Base-by-base conservation (phyloP, 495 filamentous ascomycete species). In the Daldinia grandis region DNA sequence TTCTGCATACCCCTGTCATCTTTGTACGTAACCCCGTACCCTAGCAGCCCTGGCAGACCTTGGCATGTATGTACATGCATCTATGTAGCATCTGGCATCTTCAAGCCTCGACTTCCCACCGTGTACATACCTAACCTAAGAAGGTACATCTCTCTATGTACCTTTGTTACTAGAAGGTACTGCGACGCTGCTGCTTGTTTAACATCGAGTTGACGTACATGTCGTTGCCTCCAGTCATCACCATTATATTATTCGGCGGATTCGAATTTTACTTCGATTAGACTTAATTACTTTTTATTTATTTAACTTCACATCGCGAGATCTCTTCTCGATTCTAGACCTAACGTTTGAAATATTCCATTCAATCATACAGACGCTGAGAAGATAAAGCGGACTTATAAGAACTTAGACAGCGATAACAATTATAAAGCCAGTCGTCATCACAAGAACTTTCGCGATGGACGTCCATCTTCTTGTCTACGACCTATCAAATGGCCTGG, bases 401-500 rank as follows among this genome's bases (percentile, higher is more conserved):
- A 35, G 25, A 50, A 17, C 30, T 49, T 44, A 37, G 38, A 35
- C 25, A 28, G 37, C 30, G 27, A 50, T 55, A 37, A 35, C 37
- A 21, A 33, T 25, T 40, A 40, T 56, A 54, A 24, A 47, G 15
- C 35, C 6, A 44, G 12, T 21, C n/a, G 0, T 21, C 50, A 55
- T 17, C 5, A 30, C 38, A 38, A 31, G 5, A 35, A 64, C 17
- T 10, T 14, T 38, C 42, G 73, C 37, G 28, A 97, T 97, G 93
- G 92, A 96, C 65, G 92, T 97, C 38, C 85, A 95, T 75, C 86
- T 98, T 51, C 95, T 97, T 64, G 89, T 97, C 58, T 99, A 99
- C 72, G 95, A 99, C 83, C 87, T 99, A 38, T 97, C 95, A 15
- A 84, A 89, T 77, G 94, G 90, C 37, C 56, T 87, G 37, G 84